Percentiles rank a stretch among this genome's conserved stretches.
These are phyloP conservation scores for Thelonectria discophora DNA, from an alignment of 2,329 filamentous ascomycete species.

Conservation along the genomic window DNA sequence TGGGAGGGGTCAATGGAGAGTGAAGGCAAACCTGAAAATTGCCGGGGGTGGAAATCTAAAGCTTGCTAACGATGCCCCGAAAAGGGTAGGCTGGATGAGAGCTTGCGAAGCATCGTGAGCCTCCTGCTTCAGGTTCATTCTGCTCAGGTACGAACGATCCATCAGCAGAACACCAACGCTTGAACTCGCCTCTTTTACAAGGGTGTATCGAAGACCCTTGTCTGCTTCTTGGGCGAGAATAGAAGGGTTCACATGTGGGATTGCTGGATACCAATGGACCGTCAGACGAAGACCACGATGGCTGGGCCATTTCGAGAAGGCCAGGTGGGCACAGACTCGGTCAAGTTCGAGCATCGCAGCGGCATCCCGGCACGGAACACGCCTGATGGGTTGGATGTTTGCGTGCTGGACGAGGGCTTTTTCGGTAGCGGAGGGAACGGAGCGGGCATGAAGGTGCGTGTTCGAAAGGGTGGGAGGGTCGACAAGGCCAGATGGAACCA, in stretches of 20 bases:
- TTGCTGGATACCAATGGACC: constrained; percentile 5
- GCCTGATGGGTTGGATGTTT: constrained; percentile 18
- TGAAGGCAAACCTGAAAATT: constrained; percentile 12
- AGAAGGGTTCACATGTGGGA: constrained; percentile 14
- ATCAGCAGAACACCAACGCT: constrained; percentile 6
- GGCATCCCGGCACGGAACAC: constrained; percentile 6
- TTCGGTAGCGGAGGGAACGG: constrained; percentile 9
- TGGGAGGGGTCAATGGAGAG: constrained; percentile 36
- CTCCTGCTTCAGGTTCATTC: background rate
- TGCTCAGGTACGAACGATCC: constrained; percentile 9
- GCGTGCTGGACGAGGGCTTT: constrained; percentile 2
- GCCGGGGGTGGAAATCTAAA: constrained; percentile 9
- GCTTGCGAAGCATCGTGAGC: background rate
- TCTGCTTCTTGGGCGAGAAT: constrained; percentile 23
- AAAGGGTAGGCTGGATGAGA: constrained; percentile 4
- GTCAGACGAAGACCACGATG: constrained; percentile 7
- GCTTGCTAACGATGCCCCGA: constrained; percentile 6
- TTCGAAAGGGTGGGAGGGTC: constrained; percentile 25
- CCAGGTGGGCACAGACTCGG: constrained; percentile 2
- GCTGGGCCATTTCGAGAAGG: constrained; percentile 6
- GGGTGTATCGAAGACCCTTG: constrained; percentile 3
- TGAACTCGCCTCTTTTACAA: constrained; percentile 14
- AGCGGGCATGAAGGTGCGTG: constrained; percentile 12
- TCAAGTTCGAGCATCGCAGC: background rate
- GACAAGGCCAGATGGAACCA: constrained; percentile 5